Base-by-base conservation (phyloP, 202 grass and related monocot genomes). In the Brachypodium distachyon region DNA sequence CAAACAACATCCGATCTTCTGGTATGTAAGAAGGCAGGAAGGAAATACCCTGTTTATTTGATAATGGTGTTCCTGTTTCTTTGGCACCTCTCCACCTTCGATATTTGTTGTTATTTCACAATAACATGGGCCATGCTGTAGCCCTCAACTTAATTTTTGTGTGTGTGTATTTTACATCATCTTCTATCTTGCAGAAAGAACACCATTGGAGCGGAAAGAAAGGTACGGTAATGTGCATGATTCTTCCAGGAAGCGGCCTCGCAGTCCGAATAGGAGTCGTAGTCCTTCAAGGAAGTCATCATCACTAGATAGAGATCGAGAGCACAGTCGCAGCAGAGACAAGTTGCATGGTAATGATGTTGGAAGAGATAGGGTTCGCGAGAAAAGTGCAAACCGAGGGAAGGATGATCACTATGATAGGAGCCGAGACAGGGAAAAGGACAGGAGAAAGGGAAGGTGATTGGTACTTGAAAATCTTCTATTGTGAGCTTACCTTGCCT, bases 261-360 rank as follows among this genome's bases (percentile, higher is more conserved):
- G 67, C 34, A 94, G 91, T 67, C 73, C 63, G 49, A 96, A 85
- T 53, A 87, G 63, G 78, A 98, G 95, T 66, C 85, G 40, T 49
- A 99, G 92, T 70, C 96, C 96, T 47, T 63, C 64, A 57, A 90
- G 85, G 63, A 99, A 82, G 66, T 90, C 87, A 44, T 90, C 87
- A 44, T 90, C 89, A 52, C 73, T 78, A 48, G 91, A 94, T 70
- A 90, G 87, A 85, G 91, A 88, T 16, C 78, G 95, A 74, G 95
- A 84, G 37, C 83, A 87, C 54, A 78, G 29, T 62, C 70, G 85
- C 61, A 83, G 74, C 41, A 87, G 86, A 74, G 88, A 93, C 4
- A 90, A 83, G 51, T 86, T 42, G 0, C 79, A 87, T 81, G 83
- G 77, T 66, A 85, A 31, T 61, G 85, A 84, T 67, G 74, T n/a